Percentiles rank a stretch among this genome's conserved stretches.
phyloP scores from a whole-genome alignment of 306 rosid species.

The Ziziphus jujuba region DNA sequence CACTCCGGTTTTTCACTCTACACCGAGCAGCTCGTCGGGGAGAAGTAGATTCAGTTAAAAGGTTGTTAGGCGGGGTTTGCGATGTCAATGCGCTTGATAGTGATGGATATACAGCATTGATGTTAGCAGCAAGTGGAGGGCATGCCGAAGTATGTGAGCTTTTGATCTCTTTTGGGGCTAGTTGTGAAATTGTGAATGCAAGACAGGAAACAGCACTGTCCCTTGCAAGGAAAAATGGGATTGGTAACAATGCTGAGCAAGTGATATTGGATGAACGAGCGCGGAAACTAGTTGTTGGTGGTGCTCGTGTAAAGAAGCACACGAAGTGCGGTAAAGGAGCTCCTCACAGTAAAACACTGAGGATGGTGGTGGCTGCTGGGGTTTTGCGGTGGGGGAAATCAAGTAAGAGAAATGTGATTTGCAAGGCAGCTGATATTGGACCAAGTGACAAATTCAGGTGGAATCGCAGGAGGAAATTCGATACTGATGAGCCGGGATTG shows the following conservation, averaged over 20 bases:
- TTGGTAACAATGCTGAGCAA: conserved; percentile 44
- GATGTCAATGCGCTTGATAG: conserved; percentile 45
- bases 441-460: conserved; percentile 47
- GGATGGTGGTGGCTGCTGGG: conserved; percentile 46
- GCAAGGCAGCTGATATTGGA: conserved; percentile 58
- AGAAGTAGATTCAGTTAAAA: conserved; percentile 28
- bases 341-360: conserved; percentile 42
- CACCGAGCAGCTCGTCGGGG: conserved; percentile 47
- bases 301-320: conserved; percentile 52
- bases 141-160: conserved; percentile 40
- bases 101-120: conserved; percentile 52
- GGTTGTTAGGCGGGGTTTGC: conserved; percentile 29
- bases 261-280: conserved; percentile 54
- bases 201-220: conserved; percentile 48
- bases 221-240: conserved; percentile 41
- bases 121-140: conserved; percentile 62
- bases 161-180: conserved; percentile 53
- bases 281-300: conserved; percentile 36
- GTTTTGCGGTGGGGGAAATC: conserved; percentile 63
- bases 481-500: conserved; percentile 48
- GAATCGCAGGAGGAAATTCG: conserved; percentile 50
- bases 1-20: conserved; percentile 31
- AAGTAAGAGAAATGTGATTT: conserved; percentile 51
- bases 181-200: conserved; percentile 39
- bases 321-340: conserved; percentile 63